Conservation (phyloP, 169 alveolate species). For the Miamiensis avidus region DNA sequence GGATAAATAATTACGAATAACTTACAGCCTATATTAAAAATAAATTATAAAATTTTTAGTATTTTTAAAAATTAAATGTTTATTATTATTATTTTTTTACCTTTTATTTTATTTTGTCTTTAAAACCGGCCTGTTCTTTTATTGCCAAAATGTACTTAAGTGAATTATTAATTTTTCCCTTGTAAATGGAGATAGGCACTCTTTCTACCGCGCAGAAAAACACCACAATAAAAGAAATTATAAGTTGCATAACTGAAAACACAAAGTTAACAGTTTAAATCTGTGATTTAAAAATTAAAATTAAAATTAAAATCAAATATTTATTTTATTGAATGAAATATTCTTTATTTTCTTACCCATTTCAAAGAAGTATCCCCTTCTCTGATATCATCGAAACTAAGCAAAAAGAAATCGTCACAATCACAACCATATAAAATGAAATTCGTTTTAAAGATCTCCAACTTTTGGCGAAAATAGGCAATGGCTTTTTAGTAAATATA, state of each 20-base stretch:
- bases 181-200: slow-evolving; percentile 38
- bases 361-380: background rate
- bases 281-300: too few species aligned
- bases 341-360: background rate
- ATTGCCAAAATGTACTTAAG: slow-evolving; percentile 10
- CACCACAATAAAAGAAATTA: slow-evolving; percentile 23
- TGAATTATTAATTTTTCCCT: slow-evolving; percentile 15
- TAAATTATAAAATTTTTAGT: too few species aligned
- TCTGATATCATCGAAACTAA: background rate
- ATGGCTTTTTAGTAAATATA: background rate
- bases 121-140: slow-evolving; percentile 29
- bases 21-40: background rate
- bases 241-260: slow-evolving; percentile 22
- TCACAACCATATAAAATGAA: slow-evolving; percentile 17
- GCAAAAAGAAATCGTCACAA: background rate
- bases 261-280: background rate
- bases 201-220: slow-evolving; percentile 48
- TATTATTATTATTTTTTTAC: background rate
- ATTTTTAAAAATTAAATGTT: too few species aligned
- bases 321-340: background rate
- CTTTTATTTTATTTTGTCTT: background rate
- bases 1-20: background rate
- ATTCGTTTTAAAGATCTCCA: slow-evolving; percentile 43
- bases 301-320: too few species aligned
- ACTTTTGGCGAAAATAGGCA: slow-evolving; percentile 16